These are phyloP conservation scores for Zygotorulaspora sp. DNA, from an alignment of 805 yeast genomes.

Conservation along the genomic window DNA sequence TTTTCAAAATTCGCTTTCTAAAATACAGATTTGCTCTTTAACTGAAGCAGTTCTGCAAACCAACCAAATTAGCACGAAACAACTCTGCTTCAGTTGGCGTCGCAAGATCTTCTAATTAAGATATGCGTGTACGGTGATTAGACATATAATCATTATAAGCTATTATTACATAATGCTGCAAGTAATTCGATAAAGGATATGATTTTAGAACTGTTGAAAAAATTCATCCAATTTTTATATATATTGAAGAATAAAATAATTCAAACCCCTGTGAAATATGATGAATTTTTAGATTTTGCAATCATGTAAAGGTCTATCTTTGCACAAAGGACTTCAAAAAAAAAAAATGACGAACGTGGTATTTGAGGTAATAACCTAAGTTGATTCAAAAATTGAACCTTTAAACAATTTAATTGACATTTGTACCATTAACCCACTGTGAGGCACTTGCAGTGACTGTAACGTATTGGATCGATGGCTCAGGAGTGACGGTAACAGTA, in stretches of 20 bases:
- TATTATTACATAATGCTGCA: neutral
- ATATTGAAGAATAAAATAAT: neutral
- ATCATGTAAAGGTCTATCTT: neutral
- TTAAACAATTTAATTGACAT: neutral
- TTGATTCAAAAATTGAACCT: no score
- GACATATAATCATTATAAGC: neutral
- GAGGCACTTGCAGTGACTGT: conserved; percentile 15
- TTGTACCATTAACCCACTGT: conserved; percentile 8
- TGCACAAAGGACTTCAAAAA: neutral
- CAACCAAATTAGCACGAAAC: no score
- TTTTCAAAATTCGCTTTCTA: no score
- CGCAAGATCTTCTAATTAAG: neutral
- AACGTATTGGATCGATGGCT: conserved; percentile 17
- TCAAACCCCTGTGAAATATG: neutral
- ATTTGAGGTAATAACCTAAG: neutral
- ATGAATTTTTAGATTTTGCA: neutral
- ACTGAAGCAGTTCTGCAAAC: no score
- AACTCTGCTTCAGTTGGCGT: no score
- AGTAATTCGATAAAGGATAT: neutral
- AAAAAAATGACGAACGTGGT: neutral
- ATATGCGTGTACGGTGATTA: no score
- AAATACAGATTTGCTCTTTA: no score
- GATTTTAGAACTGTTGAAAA: neutral
- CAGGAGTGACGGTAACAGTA: conserved; percentile 23
- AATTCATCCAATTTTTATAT: no score